Conservation (phyloP, 108 stramenopile species). For the Stephanodiscus minutulus region DNA sequence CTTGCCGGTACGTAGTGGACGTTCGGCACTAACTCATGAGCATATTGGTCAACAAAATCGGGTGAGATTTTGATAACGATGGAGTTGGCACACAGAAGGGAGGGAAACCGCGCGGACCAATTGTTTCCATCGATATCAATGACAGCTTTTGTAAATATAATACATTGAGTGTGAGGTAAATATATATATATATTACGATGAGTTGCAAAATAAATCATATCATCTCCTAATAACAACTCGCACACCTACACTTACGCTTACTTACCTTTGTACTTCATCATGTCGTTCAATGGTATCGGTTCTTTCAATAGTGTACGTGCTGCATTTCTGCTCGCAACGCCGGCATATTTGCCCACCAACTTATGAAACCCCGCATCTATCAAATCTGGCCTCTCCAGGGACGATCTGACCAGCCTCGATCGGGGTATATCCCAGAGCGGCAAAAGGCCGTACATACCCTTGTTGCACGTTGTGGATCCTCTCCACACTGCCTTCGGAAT, state of each 20-base stretch:
- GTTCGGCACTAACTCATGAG: slow-evolving; percentile 33
- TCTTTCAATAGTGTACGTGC: slow-evolving; percentile 19
- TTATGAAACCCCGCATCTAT: slow-evolving; percentile 49
- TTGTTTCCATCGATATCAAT: slow-evolving; percentile 64
- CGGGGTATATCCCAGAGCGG: slow-evolving; percentile 33
- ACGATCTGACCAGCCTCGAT: slow-evolving; percentile 21
- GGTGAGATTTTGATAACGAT: slow-evolving; percentile 60
- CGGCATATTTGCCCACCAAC: slow-evolving; percentile 37
- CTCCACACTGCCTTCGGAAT: slow-evolving; percentile 46
- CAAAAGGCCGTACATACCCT: slow-evolving; percentile 36
- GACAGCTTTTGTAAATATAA: slow-evolving; percentile 48
- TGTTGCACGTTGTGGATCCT: slow-evolving; percentile 49
- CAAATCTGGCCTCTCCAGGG: slow-evolving; percentile 27
- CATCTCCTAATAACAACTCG: not conserved
- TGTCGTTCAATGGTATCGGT: slow-evolving; percentile 34
- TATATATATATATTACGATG: not conserved
- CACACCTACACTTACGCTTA: not conserved
- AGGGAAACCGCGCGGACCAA: slow-evolving; percentile 52
- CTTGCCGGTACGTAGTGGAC: slow-evolving; percentile 55
- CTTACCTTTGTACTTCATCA: slow-evolving; percentile 51
- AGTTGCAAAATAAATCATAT: not conserved
- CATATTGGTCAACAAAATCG: slow-evolving; percentile 51
- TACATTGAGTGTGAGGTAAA: not conserved
- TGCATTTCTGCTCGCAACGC: no score
- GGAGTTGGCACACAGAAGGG: slow-evolving; percentile 55